phyloP scores from a whole-genome alignment of 1,284 basidiomycete genomes.

The Apiotrichum brassicae region DNA sequence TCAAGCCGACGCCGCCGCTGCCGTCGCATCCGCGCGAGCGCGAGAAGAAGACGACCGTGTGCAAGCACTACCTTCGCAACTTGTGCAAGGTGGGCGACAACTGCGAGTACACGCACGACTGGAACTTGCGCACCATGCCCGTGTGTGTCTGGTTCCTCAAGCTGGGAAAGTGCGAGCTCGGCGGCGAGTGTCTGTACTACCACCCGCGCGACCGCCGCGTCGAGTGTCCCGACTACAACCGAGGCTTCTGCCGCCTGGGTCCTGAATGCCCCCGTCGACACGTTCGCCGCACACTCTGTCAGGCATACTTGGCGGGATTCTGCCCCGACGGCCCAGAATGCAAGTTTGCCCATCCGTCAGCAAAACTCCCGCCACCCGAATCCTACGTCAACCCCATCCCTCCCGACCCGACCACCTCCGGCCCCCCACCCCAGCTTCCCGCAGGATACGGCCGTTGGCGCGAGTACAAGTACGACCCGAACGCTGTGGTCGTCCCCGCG shows the following conservation, averaged over 20 bases:
- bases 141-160: constrained; percentile 99
- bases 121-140: constrained; percentile 97
- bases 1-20: constrained; percentile 72
- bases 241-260: constrained; percentile 91
- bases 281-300: constrained; percentile 82
- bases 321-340: constrained; percentile 92
- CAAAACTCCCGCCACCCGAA: constrained; percentile 56
- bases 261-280: constrained; percentile 89
- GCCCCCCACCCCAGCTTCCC: constrained; percentile 67
- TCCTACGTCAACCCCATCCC: constrained; percentile 73
- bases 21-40: constrained; percentile 70
- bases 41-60: constrained; percentile 86
- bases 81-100: constrained; percentile 97
- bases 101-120: constrained; percentile 99
- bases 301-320: constrained; percentile 86
- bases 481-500: constrained; percentile 39
- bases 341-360: constrained; percentile 63
- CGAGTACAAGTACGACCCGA: constrained; percentile 72
- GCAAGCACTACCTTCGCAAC: constrained; percentile 98
- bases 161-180: constrained; percentile 95
- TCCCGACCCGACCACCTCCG: constrained; percentile 68
- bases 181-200: constrained; percentile 96
- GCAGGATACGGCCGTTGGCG: constrained; percentile 66
- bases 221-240: constrained; percentile 90
- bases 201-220: constrained; percentile 83